Conservation (phyloP, 225 moss, liverwort and hornwort species). For the Physcomitrellopsis africana region DNA sequence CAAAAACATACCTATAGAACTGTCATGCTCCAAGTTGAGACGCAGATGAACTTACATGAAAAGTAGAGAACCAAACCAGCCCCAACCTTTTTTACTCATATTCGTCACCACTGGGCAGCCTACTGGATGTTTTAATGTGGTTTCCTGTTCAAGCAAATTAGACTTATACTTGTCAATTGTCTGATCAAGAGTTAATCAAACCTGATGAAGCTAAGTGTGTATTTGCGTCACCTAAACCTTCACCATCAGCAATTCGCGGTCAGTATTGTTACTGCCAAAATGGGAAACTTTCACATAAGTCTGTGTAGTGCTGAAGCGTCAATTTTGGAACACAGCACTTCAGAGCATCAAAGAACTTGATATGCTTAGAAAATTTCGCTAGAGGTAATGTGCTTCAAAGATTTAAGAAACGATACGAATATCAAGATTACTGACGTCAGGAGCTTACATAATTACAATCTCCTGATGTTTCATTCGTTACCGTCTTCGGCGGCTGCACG, state of each 20-base stretch:
- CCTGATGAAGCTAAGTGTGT: not conserved
- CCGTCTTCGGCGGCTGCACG: slow-evolving; percentile 44
- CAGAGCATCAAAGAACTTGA: not conserved
- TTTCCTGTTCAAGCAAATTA: slow-evolving; percentile 40
- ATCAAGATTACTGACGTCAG: slow-evolving; percentile 1
- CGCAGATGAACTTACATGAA: slow-evolving; percentile 55
- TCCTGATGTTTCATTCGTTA: slow-evolving; percentile 29
- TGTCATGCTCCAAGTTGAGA: not conserved
- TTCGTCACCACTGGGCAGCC: slow-evolving; percentile 75
- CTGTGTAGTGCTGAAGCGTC: not conserved
- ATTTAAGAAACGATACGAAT: not conserved
- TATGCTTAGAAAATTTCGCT: not conserved
- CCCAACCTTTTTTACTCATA: slow-evolving; percentile 66
- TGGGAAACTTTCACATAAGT: not conserved
- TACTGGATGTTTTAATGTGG: slow-evolving; percentile 59
- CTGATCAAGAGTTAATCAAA: not conserved
- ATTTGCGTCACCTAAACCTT: not conserved
- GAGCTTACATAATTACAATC: slow-evolving; percentile 60
- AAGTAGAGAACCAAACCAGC: slow-evolving; percentile 72
- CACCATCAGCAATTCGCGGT: not conserved
- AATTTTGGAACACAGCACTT: not conserved
- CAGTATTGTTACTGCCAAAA: no score
- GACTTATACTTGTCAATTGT: slow-evolving; percentile 23
- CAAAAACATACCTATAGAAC: not conserved
- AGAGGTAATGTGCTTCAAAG: not conserved